Conservation (phyloP, 257 asterid species). For the Lavandula angustifolia region DNA sequence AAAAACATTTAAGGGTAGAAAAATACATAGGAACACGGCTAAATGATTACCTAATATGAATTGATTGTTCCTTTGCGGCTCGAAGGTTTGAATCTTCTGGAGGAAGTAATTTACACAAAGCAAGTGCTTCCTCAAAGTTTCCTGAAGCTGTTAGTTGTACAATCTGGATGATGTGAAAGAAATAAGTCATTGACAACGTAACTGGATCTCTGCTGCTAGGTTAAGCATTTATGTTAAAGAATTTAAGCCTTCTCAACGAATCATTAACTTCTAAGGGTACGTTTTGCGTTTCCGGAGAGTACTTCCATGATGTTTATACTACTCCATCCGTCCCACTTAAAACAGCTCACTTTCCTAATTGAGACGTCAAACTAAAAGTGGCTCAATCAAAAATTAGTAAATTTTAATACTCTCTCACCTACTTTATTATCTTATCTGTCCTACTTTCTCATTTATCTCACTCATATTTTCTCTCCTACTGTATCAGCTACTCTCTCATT, state of each 20-base stretch:
- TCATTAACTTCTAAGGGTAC: not conserved
- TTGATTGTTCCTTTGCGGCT: conserved; percentile 95
- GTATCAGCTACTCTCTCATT: no score
- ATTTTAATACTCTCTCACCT: no score
- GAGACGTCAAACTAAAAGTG: no score
- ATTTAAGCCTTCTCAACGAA: conserved; percentile 16
- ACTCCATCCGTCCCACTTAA: no score
- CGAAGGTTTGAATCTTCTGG: conserved; percentile 95
- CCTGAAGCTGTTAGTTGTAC: conserved; percentile 98
- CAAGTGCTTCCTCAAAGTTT: conserved; percentile 95
- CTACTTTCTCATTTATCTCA: no score
- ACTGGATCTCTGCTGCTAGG: conserved; percentile 10
- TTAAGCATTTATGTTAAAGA: conserved; percentile 22
- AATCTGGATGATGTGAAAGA: conserved; percentile 60
- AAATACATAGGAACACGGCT: conserved; percentile 14
- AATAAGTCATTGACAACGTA: conserved; percentile 22
- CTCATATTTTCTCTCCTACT: no score
- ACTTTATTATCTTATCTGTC: no score
- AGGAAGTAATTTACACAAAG: conserved; percentile 94
- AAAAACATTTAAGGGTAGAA: not conserved
- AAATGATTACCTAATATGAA: conserved; percentile 70
- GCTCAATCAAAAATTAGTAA: no score
- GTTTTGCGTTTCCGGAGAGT: conserved; percentile 1
- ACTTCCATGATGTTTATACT: conserved; percentile 14
- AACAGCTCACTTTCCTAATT: no score